phyloP scores from a whole-genome alignment of 2,329 filamentous ascomycete species.

The Aspergillus aculeatus region DNA sequence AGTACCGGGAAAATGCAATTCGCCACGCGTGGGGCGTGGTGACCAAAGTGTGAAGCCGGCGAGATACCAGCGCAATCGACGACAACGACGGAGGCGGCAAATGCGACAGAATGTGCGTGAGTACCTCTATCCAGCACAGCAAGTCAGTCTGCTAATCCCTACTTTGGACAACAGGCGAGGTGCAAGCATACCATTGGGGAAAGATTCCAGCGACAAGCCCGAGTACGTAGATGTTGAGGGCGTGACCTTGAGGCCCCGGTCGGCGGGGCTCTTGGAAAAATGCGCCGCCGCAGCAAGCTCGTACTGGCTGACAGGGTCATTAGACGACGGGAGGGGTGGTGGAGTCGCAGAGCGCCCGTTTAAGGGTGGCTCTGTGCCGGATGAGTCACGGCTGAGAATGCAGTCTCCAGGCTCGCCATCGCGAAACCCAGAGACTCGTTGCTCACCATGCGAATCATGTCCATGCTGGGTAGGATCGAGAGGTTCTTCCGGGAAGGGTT shows the following conservation, averaged over 20 bases:
- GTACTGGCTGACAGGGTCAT: constrained; percentile 53
- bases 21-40: constrained; percentile 93
- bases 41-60: constrained; percentile 79
- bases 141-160: constrained; percentile 14
- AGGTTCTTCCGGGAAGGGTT: constrained; percentile 37
- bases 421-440: constrained; percentile 45
- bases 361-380: constrained; percentile 24
- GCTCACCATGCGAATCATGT: constrained; percentile 48
- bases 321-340: constrained; percentile 46
- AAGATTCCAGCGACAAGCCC: constrained; percentile 53
- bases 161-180: constrained; percentile 6
- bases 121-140: constrained; percentile 63
- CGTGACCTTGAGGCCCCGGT: constrained; percentile 54
- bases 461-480: constrained; percentile 58
- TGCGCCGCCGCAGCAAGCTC: constrained; percentile 47
- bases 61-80: constrained; percentile 80
- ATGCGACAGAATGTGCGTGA: constrained; percentile 89
- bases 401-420: constrained; percentile 40
- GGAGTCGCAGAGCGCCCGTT: constrained; percentile 30
- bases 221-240: constrained; percentile 43
- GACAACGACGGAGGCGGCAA: constrained; percentile 81
- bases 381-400: constrained; percentile 24
- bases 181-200: constrained; percentile 72
- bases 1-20: constrained; percentile 86
- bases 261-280: constrained; percentile 40